phyloP scores from a whole-genome alignment of 106 monocot genomes.

The Apostasia ramifera region DNA sequence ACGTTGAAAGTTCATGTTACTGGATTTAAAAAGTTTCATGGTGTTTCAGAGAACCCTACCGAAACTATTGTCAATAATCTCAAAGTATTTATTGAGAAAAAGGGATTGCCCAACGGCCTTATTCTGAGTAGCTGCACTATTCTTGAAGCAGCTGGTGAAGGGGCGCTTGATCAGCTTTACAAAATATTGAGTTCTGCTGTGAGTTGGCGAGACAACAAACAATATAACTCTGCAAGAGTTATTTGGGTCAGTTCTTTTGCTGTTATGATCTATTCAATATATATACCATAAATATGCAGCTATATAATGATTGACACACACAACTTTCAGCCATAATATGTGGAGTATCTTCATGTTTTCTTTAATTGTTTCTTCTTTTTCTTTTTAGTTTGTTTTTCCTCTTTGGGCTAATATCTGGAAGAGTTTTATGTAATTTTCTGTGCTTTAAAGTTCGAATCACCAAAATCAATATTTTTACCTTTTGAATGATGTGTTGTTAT shows the following conservation, averaged over 20 bases:
- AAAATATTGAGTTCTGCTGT: slow-evolving; percentile 48
- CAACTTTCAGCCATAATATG: too few species aligned
- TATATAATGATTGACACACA: too few species aligned
- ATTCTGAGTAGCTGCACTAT: slow-evolving; percentile 58
- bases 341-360: too few species aligned
- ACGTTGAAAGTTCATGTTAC: slow-evolving; percentile 65
- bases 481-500: too few species aligned
- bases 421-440: too few species aligned
- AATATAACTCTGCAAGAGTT: slow-evolving; percentile 21
- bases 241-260: slow-evolving; percentile 43
- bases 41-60: slow-evolving; percentile 83
- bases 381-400: too few species aligned
- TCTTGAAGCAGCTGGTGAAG: slow-evolving; percentile 87
- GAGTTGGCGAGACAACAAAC: slow-evolving; percentile 11
- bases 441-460: too few species aligned
- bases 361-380: too few species aligned
- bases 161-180: slow-evolving; percentile 49
- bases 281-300: too few species aligned
- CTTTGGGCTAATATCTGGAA: too few species aligned
- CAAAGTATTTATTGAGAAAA: slow-evolving; percentile 48
- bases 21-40: slow-evolving; percentile 93
- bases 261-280: too few species aligned
- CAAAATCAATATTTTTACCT: too few species aligned
- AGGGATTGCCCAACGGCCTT: slow-evolving; percentile 62
- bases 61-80: slow-evolving; percentile 76